Base-by-base conservation (phyloP, 2,329 filamentous ascomycete genomes). In the Fusarium sp. region DNA sequence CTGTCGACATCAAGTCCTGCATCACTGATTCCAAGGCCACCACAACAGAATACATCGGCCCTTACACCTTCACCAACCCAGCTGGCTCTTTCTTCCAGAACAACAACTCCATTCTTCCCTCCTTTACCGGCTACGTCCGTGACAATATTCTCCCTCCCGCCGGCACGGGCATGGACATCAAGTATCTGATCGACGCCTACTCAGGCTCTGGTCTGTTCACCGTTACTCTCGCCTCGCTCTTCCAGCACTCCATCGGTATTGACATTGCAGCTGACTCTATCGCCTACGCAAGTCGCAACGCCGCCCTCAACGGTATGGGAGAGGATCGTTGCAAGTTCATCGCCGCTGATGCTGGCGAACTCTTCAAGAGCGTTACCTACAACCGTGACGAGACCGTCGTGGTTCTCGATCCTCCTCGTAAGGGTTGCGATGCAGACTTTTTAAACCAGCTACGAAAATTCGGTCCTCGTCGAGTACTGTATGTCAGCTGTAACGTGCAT, bases 71-170 rank as follows among this genome's bases (percentile, higher is more conserved):
- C 84, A 91, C 91, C 81, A 98, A 97, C 84, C 94, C 93, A 6
- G 96, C 96, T 16, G 95, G 95, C 67, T 91, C 94, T 58, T 99
- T 99, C 86, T 99, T 99, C 89, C 96, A 99, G 81, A 99, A 99
- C 87, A 99, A 99, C 88, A 98, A 98, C 86, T 97, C 95, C 61
- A 98, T 99, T 83, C 91, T 99, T 30, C 91, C 93, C 35, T 84
- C 86, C 22, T 97, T 98, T 83, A 97, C 95, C 20, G 88, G 90
- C 74, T 97, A 97, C 85, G 93, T 98, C 80, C 93, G 94, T 71
- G 87, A 92, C 41, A 89, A 92, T 81, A 93, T 95, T 78, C 86
- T 95, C 5, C 91, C 91, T 0, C 83, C 87, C 6, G 63, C 77
- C 38, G 76, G 80, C 56, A 67, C 72, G 5, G 72, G 68, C 11